Percentiles rank a stretch among this genome's conserved stretches.
These are phyloP conservation scores for Dicorynia guianensis DNA, from an alignment of 306 rosid species.

Conservation along the genomic window DNA sequence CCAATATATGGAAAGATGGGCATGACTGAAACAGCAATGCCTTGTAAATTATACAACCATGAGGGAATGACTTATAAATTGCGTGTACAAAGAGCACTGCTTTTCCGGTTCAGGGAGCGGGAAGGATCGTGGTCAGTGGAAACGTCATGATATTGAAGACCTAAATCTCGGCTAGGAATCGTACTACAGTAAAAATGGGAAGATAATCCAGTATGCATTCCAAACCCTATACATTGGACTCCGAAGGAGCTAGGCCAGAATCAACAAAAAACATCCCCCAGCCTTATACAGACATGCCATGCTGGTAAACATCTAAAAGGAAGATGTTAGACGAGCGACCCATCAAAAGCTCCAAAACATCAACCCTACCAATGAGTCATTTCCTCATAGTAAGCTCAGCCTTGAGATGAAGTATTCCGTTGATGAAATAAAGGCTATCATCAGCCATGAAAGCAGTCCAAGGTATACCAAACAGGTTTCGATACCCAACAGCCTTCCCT, in stretches of 20 bases:
- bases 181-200: background rate
- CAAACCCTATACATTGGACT: constrained; percentile 13
- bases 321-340: background rate
- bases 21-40: too few species aligned
- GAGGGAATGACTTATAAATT: too few species aligned
- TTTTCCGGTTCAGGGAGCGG: too few species aligned
- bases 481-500: constrained; percentile 57
- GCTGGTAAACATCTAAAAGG: background rate
- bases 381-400: constrained; percentile 56
- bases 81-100: too few species aligned
- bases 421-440: constrained; percentile 52
- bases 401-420: constrained; percentile 52
- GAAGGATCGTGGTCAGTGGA: background rate
- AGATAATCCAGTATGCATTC: background rate
- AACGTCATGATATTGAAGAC: background rate
- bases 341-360: background rate
- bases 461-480: constrained; percentile 45
- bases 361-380: constrained; percentile 37
- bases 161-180: background rate
- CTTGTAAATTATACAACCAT: too few species aligned
- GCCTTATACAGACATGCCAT: background rate
- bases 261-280: background rate
- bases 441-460: constrained; percentile 57
- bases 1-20: too few species aligned
- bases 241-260: background rate